Base-by-base conservation (phyloP, 23 red algal species). In the Cyanidioschyzon merolae region DNA sequence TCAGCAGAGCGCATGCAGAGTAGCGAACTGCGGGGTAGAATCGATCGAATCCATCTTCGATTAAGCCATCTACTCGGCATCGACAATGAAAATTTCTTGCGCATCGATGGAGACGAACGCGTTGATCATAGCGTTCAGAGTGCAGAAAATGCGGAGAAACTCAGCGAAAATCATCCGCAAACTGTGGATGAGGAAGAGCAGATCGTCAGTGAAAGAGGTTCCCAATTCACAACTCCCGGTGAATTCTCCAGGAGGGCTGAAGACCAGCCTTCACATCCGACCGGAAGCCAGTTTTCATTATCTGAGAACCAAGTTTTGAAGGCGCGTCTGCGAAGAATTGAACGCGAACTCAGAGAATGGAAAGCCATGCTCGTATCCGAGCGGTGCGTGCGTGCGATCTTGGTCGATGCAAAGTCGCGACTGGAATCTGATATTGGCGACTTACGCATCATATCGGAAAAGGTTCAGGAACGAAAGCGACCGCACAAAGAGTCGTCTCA, bases 341-440 rank as follows among this genome's bases (percentile, higher is more conserved):
- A 71, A 71, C 12, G 29, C 12, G 63, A 71, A 32, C 63, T 71
- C 7, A 25, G 32, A 12, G 63, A 71, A 27, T 71, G 63, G 63
- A 15, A 35, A 7, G 29, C 7, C 30, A 71, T 71, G 63, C 63
- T 71, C 2, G 63, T 35, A 3, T 7, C 63, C 3, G 63, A 71
- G 30, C 12, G 63, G 29, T 35, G 63, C n/a, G 63, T 71, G 63
- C 63, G 63, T 3, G 3, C 63, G n/a, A 3, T 71, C 7, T 32
- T 71, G 63, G 12, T 7, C 29, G 63, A 71, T 35, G 21, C 63
- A 25, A 71, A 71, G 29, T 3, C 21, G 3, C 63, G 63, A 3
- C 29, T 71, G 63, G 63, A 71, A 35, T 71, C 63, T 3, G 63
- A 71, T 35, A 32, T 71, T 25, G n/a, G 32, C 63, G 63, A 71